Evolutionary conservation across 306 rosid genomes (phyloP).

Genomic region (Vachellia pachyceras): DNA sequence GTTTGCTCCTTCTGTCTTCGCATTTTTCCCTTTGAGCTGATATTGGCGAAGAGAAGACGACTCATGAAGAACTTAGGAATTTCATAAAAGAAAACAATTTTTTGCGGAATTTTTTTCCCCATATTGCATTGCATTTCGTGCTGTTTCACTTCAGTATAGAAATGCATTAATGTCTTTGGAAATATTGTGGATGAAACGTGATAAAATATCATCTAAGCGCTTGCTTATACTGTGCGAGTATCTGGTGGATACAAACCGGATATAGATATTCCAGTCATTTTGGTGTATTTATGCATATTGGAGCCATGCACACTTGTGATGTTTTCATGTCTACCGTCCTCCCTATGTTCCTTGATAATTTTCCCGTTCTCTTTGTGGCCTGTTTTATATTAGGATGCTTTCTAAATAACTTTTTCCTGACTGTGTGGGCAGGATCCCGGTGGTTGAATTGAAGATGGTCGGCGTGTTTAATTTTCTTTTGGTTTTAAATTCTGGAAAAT

Average conservation of each 20-base stretch:
- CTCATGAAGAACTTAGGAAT: neutral
- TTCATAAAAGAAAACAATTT: neutral
- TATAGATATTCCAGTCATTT: neutral
- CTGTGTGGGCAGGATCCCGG: slow-evolving; percentile 29
- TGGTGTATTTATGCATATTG: neutral
- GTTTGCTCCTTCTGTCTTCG: neutral
- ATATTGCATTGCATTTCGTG: neutral
- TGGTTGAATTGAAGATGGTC: slow-evolving; percentile 29
- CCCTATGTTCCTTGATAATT: neutral
- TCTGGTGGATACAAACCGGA: neutral
- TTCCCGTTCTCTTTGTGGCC: neutral
- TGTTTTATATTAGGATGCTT: neutral
- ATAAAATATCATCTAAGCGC: neutral
- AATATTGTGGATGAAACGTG: neutral
- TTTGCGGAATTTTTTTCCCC: neutral
- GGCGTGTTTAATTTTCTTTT: slow-evolving; percentile 22
- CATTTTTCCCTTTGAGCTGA: neutral
- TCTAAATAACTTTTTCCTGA: neutral
- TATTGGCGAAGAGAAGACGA: neutral
- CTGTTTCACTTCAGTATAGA: neutral
- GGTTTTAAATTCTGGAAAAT: slow-evolving; percentile 31
- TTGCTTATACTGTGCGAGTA: neutral
- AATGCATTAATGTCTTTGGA: neutral
- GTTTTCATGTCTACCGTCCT: slow-evolving; percentile 3
- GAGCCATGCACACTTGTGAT: neutral